Base-by-base conservation (phyloP, 2,329 filamentous ascomycete species). In the Curvularia verruculosa region DNA sequence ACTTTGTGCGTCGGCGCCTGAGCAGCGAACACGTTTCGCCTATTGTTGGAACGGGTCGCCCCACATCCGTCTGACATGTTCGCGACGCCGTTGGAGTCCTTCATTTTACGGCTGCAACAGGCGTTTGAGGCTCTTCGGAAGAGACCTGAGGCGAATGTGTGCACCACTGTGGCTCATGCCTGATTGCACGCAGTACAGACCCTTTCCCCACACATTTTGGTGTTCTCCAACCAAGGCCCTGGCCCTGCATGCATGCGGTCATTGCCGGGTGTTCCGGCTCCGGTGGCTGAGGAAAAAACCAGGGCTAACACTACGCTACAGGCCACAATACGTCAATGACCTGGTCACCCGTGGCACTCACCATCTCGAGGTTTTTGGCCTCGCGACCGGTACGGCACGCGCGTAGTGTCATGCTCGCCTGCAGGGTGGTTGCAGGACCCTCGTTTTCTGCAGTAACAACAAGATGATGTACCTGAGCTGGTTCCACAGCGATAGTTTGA, bases 241-340 rank as follows among this genome's bases (percentile, higher is more conserved):
- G 40, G 54, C 10, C 49, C 39, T 29, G 26, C 36, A 58, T 34
- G 49, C 44, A 64, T 63, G 61, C 40, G 44, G 57, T 60, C 59
- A 58, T 60, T 24, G 54, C 49, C 41, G 51, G 47, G 44, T 29
- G 18, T 53, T 47, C 56, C 54, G 56, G 36, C 3, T 34, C 40
- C 55, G 49, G 50, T 59, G 51, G 46, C 46, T 47, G 15, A 13
- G n/a, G n/a, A n/a, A 15, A 34, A 31, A 52, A 59, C 49, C 34
- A 46, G 43, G 37, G 45, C 60, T 68, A 60, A 67, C 52, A 50
- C 50, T 26, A 41, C 41, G 51, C 37, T 13, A 21, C 52, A 73
- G 71, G 65, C 15, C 71, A 74, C 60, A 70, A 73, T 49, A 66
- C 65, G 44, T 70, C 70, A 65, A 72, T 72, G 69, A 71, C 64